A percentile compares a stretch with the other conserved stretches of the same genome.
These are phyloP conservation scores for Oryza rufipogon DNA, from an alignment of 176 grass and related monocot species.

Conservation along the genomic window DNA sequence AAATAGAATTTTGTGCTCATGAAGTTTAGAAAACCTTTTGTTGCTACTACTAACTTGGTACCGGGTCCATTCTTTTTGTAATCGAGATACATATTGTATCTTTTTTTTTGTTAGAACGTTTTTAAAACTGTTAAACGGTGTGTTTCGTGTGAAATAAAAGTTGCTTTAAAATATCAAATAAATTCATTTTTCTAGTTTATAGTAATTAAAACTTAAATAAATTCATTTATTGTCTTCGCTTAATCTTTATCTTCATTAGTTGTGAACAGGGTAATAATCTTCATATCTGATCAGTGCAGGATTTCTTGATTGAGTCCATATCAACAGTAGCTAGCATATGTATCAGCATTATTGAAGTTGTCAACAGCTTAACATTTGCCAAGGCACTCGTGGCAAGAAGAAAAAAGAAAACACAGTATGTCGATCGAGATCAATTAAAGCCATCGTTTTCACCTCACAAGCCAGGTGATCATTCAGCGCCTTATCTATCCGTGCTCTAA, in stretches of 20 bases:
- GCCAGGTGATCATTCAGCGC: conserved; percentile 13
- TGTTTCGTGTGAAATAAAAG: no score
- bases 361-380: background rate
- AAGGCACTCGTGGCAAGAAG: no score
- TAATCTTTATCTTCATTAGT: no score
- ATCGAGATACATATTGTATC: no score
- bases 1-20: background rate
- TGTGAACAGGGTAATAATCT: no score
- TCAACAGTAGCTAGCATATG: background rate
- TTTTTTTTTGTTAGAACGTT: no score
- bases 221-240: no score
- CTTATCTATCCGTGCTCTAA: background rate
- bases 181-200: no score
- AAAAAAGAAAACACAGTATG: background rate
- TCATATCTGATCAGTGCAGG: background rate
- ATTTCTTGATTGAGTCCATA: background rate
- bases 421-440: background rate
- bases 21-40: background rate
- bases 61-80: no score
- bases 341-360: background rate
- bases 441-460: background rate
- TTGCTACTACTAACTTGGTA: background rate
- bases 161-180: no score
- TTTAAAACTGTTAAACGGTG: no score
- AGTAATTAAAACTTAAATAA: no score